Percentiles rank a stretch among this genome's conserved stretches.
Conservation (phyloP, 139 green algal species). For the Chlorella sp. region DNA sequence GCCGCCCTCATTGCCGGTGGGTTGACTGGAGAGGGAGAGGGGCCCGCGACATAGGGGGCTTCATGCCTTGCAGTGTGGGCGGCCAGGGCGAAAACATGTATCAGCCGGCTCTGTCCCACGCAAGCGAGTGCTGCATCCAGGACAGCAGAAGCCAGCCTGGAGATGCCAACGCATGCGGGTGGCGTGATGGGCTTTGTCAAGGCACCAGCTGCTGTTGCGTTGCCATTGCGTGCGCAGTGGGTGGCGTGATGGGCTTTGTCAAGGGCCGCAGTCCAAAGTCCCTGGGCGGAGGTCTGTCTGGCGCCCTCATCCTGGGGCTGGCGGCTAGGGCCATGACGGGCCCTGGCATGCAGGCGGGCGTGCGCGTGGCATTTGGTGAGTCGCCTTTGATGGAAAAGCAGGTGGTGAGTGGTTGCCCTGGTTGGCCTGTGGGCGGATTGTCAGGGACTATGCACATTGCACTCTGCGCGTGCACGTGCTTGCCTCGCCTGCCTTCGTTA, state of each 20-base stretch:
- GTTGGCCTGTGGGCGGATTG: too few species aligned
- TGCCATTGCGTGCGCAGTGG: conserved; percentile 1
- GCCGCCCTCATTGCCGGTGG: conserved; percentile 11
- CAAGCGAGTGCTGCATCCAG: background rate
- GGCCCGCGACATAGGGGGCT: too few species aligned
- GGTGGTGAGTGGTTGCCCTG: too few species aligned
- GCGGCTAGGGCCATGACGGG: conserved; percentile 18
- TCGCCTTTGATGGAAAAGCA: too few species aligned
- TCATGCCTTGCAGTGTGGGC: background rate
- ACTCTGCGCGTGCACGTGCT: too few species aligned
- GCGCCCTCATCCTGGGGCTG: conserved; percentile 14
- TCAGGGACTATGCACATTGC: too few species aligned
- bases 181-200: too few species aligned
- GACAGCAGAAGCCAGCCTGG: background rate
- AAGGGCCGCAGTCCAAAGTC: conserved; percentile 13
- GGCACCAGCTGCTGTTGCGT: background rate
- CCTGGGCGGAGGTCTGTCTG: conserved; percentile 5
- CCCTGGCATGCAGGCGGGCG: background rate
- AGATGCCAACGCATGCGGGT: background rate
- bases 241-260: conserved; percentile 5
- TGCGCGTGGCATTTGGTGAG: conserved; percentile 23
- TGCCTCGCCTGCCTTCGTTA: too few species aligned
- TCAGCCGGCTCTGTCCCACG: background rate
- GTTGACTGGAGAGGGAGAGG: background rate
- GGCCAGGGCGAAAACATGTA: background rate